phyloP scores from a whole-genome alignment of 768 basidiomycete species.

The Podaxis sp. region DNA sequence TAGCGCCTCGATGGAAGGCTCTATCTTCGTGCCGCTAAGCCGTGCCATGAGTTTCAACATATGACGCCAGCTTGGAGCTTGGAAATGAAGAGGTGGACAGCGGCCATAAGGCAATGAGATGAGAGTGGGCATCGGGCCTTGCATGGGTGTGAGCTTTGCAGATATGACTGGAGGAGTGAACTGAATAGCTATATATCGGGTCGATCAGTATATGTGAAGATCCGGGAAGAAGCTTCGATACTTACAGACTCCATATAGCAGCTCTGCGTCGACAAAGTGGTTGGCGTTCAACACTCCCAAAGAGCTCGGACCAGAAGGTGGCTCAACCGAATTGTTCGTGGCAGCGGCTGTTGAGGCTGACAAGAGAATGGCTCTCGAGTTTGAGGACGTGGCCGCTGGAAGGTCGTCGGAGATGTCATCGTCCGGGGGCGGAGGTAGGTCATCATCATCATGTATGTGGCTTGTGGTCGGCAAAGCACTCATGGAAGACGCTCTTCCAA shows the following conservation, averaged over 20 bases:
- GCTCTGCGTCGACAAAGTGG: conserved; percentile 58
- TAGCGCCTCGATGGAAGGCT: conserved; percentile 69
- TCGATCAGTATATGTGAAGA: not conserved
- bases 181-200: conserved; percentile 55
- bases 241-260: conserved; percentile 65
- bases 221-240: conserved; percentile 22
- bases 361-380: not conserved
- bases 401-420: conserved; percentile 2
- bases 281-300: conserved; percentile 33
- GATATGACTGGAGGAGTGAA: conserved; percentile 61
- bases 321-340: not conserved
- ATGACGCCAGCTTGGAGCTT: conserved; percentile 73
- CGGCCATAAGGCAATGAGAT: conserved; percentile 73
- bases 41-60: conserved; percentile 75
- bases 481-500: conserved; percentile 12
- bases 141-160: conserved; percentile 44
- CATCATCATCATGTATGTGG: not conserved
- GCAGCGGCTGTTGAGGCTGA: not conserved
- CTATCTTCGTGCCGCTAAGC: conserved; percentile 66
- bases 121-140: conserved; percentile 62
- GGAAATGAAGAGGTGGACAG: conserved; percentile 67
- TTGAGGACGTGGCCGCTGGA: not conserved
- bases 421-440: not conserved
- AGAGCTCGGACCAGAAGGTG: not conserved
- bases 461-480: conserved; percentile 2